Evolutionary conservation across 495 filamentous ascomycete species (phyloP), one percentile per base, ranked within the genome.

Genomic region (Haplographium delicatum): DNA sequence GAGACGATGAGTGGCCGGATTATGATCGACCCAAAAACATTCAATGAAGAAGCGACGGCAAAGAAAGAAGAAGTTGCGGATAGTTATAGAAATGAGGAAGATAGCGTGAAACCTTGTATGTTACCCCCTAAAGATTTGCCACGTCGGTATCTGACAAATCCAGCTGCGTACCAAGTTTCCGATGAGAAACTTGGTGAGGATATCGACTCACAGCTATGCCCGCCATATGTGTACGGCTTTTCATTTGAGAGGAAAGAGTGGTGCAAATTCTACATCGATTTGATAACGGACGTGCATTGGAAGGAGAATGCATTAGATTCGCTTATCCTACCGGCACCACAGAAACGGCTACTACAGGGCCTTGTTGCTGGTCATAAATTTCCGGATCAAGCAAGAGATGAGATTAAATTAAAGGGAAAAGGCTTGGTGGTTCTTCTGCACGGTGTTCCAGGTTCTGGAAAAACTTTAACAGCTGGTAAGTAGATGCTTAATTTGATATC

Each of bases 401-500:
- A 88, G 18, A 84, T 88, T 30, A 77, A 81, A 53, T 84, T 85
- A 54, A 89, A 88, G 55, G 86, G 85, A 40, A 78, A 80, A 45
- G 86, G 85, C 3, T 74, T 89, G 2, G 83, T 88, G 76, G 23
- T 67, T 11, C 82, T 91, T 0, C 75, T 91, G 0, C 84, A 88
- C 47, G 89, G 89, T 0, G 84, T 86, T 5, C 87, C 88, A 0
- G 88, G 88, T 11, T 88, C 85, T 0, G 89, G 89, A 28, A 95
- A 95, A 70, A 94, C 89, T 0, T 71, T 95, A 1, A 94, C 89
- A 0, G 89, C 87, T 1, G 89, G 91, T 59, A 81, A n/a, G n/a
- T n/a, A n/a, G n/a, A n/a, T n/a, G n/a, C n/a, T n/a, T n/a, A n/a
- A n/a, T n/a, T n/a, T n/a, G n/a, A n/a, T n/a, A n/a, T n/a, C n/a